phyloP scores from a whole-genome alignment of 306 rosid genomes.

The Arachis stenosperma region DNA sequence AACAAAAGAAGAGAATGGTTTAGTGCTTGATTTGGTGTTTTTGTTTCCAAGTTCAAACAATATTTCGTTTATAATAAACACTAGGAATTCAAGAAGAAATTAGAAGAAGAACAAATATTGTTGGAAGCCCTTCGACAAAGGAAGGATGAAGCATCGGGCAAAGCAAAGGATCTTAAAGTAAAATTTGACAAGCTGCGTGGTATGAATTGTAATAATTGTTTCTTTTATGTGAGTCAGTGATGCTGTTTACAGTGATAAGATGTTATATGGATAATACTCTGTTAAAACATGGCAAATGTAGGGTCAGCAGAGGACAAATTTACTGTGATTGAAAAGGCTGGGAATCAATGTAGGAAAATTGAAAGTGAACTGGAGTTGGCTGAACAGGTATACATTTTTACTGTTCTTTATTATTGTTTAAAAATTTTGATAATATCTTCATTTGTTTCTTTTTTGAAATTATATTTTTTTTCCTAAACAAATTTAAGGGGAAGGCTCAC shows the following conservation, averaged over 20 bases:
- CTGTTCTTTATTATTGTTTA: constrained; percentile 11
- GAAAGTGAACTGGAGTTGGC: constrained; percentile 59
- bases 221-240: constrained; percentile 17
- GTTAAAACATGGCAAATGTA: constrained; percentile 41
- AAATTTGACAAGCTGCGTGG: constrained; percentile 74
- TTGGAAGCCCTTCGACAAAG: constrained; percentile 51
- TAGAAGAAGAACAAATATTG: neutral
- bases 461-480: neutral
- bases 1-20: neutral
- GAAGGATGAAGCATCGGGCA: constrained; percentile 57
- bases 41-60: neutral
- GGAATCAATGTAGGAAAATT: constrained; percentile 58
- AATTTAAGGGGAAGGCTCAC: constrained; percentile 65
- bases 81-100: neutral
- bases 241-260: constrained; percentile 29
- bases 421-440: constrained; percentile 22
- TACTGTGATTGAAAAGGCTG: constrained; percentile 70
- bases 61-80: neutral
- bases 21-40: neutral
- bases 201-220: constrained; percentile 42
- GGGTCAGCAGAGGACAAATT: constrained; percentile 72
- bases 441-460: neutral
- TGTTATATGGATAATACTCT: constrained; percentile 33
- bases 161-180: constrained; percentile 57
- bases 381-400: constrained; percentile 52